These are phyloP conservation scores for Pseudocercospora macadamiae DNA, from an alignment of 2,329 filamentous ascomycete genomes.

Conservation along the genomic window DNA sequence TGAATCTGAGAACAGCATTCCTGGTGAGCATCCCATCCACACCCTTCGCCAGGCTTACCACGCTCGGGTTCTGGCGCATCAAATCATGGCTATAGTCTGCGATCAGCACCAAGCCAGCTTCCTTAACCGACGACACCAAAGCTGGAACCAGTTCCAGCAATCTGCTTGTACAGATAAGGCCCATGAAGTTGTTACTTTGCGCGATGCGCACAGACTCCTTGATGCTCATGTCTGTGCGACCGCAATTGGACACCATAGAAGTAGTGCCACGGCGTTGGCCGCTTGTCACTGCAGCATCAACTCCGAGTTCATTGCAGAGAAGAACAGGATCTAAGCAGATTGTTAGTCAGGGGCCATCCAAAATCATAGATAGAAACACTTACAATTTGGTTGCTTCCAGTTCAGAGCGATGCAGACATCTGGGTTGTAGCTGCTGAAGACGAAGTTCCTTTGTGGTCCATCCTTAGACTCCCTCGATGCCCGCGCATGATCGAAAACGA, in stretches of 20 bases:
- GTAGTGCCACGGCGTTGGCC: conserved; percentile 10
- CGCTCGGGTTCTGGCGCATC: conserved; percentile 45
- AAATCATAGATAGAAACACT: conserved; percentile 36
- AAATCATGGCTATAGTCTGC: conserved; percentile 68
- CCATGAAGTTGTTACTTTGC: conserved; percentile 98
- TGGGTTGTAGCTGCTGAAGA: conserved; percentile 91
- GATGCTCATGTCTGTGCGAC: conserved; percentile 77
- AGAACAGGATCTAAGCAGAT: conserved; percentile 76
- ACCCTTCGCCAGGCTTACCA: conserved; percentile 69
- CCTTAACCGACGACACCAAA: conserved; percentile 90
- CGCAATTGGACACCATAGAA: conserved; percentile 59
- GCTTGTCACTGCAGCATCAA: conserved; percentile 24
- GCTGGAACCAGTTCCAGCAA: conserved; percentile 91
- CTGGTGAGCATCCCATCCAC: conserved; percentile 85
- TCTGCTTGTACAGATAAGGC: conserved; percentile 84
- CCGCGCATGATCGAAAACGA: conserved; percentile 90
- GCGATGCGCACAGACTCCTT: conserved; percentile 94
- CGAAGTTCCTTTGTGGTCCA: conserved; percentile 78
- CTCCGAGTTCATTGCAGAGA: conserved; percentile 81
- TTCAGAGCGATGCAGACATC: conserved; percentile 91
- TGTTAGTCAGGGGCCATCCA: conserved; percentile 19
- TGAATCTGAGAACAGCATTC: conserved; percentile 88
- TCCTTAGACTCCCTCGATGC: conserved; percentile 66
- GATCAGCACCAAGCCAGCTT: conserved; percentile 87
- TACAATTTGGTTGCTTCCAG: conserved; percentile 98